Conservation (phyloP, 2,329 filamentous ascomycete genomes). For the Neofusicoccum kwambonambiense region DNA sequence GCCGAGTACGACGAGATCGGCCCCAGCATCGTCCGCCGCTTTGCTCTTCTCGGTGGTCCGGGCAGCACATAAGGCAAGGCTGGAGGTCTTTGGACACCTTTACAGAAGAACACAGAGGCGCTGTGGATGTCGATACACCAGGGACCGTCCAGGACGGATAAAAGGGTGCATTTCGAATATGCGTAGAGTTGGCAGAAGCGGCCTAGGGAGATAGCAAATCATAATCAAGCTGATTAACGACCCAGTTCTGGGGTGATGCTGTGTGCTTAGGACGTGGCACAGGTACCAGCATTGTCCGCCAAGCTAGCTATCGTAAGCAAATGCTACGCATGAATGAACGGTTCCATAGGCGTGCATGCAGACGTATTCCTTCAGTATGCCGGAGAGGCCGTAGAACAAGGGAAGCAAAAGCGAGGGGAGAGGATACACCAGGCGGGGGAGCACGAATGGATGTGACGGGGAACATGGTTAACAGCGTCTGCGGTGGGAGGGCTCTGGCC, state of each 20-base stretch:
- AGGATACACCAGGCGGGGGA: background rate
- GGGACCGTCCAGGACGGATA: background rate
- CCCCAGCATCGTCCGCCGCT: constrained; percentile 90
- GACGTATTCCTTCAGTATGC: background rate
- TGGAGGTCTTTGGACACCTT: background rate
- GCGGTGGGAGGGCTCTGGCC: background rate
- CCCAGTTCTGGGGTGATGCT: background rate
- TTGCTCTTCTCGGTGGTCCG: constrained; percentile 88
- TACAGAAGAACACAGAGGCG: background rate
- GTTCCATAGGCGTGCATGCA: background rate
- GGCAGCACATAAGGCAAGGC: constrained; percentile 62
- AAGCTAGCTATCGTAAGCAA: background rate
- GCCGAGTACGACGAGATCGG: constrained; percentile 49
- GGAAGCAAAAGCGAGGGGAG: background rate
- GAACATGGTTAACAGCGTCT: constrained; percentile 1
- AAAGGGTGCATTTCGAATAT: constrained; percentile 1
- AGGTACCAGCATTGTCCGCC: too few species aligned
- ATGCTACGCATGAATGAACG: background rate
- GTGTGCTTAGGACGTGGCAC: background rate
- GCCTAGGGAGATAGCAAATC: constrained; percentile 1
- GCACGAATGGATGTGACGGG: background rate
- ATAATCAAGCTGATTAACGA: constrained; percentile 15
- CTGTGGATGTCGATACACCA: constrained; percentile 10
- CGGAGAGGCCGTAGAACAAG: background rate
- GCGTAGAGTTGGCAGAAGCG: constrained; percentile 7